phyloP scores from a whole-genome alignment of 1,284 basidiomycete genomes.

The Microbotryum scabiosae region DNA sequence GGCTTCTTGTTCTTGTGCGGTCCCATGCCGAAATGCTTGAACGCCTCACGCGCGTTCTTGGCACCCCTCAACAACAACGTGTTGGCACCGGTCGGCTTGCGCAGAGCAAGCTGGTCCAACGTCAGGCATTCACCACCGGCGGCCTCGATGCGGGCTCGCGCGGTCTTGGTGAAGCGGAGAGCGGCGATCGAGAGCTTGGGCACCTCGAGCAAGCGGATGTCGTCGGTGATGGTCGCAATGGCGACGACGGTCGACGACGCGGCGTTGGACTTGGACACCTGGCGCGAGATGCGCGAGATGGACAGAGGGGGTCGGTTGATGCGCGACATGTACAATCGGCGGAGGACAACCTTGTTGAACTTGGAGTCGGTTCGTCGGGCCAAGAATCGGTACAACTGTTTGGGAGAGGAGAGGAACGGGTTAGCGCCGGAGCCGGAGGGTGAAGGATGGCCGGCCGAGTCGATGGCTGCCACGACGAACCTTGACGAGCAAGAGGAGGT shows the following conservation, averaged over 20 bases:
- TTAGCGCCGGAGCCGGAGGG: neutral
- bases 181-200: constrained; percentile 93
- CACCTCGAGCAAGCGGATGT: constrained; percentile 75
- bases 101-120: constrained; percentile 90
- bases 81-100: constrained; percentile 90
- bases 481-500: constrained; percentile 97
- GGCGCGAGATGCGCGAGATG: constrained; percentile 63
- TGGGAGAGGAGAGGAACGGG: neutral
- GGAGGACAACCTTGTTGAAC: constrained; percentile 98
- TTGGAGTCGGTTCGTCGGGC: constrained; percentile 90
- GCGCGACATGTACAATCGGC: constrained; percentile 93
- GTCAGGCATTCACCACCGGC: constrained; percentile 92
- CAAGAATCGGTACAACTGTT: constrained; percentile 95
- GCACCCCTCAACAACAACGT: constrained; percentile 86
- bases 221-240: constrained; percentile 92
- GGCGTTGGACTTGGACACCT: constrained; percentile 60
- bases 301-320: constrained; percentile 96
- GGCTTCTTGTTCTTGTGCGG: constrained; percentile 92
- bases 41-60: constrained; percentile 86
- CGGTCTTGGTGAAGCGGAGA: constrained; percentile 85
- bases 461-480: constrained; percentile 45
- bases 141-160: constrained; percentile 87
- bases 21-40: constrained; percentile 94
- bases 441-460: neutral
- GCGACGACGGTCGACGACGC: constrained; percentile 72